Percentiles rank a stretch among this genome's conserved stretches.
These are phyloP conservation scores for Xerocomus subilludens DNA, from an alignment of 1,284 basidiomycete species.

Conservation along the genomic window DNA sequence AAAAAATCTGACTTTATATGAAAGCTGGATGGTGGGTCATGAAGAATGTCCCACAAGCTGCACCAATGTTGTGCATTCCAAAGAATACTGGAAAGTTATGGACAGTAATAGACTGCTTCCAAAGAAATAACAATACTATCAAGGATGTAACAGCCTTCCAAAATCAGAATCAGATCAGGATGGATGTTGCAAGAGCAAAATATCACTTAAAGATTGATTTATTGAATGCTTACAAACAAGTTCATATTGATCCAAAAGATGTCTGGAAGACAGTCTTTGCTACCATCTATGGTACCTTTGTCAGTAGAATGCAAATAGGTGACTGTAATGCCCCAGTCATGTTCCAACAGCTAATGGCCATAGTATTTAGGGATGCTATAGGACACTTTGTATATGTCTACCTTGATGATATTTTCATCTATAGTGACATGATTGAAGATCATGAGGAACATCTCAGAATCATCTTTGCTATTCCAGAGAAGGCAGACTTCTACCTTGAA, in stretches of 20 bases:
- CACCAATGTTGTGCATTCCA: constrained; percentile 12
- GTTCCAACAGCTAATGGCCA: constrained; percentile 53
- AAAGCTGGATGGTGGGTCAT: neutral
- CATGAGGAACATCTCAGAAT: constrained; percentile 40
- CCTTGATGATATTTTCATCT: constrained; percentile 1
- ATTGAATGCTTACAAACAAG: constrained; percentile 54
- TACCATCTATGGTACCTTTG: constrained; percentile 39
- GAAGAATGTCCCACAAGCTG: constrained; percentile 5
- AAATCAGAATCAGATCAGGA: constrained; percentile 48
- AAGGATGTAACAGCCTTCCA: constrained; percentile 51
- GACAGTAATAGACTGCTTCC: constrained; percentile 17
- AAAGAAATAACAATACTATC: constrained; percentile 40
- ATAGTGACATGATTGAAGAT: neutral
- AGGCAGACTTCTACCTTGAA: constrained; percentile 41
- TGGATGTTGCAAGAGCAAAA: constrained; percentile 38
- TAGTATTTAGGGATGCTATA: constrained; percentile 49
- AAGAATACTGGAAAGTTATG: constrained; percentile 12
- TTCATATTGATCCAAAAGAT: constrained; percentile 38
- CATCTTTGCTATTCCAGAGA: constrained; percentile 43
- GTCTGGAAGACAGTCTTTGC: constrained; percentile 23
- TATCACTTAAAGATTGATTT: constrained; percentile 48
- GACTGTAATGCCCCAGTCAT: constrained; percentile 53
- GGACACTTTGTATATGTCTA: constrained; percentile 41
- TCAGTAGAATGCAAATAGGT: constrained; percentile 53
- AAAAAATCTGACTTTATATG: too few species aligned